Evolutionary conservation across 2,329 filamentous ascomycete species (phyloP).

Genomic region (Thielaviopsis populi): DNA sequence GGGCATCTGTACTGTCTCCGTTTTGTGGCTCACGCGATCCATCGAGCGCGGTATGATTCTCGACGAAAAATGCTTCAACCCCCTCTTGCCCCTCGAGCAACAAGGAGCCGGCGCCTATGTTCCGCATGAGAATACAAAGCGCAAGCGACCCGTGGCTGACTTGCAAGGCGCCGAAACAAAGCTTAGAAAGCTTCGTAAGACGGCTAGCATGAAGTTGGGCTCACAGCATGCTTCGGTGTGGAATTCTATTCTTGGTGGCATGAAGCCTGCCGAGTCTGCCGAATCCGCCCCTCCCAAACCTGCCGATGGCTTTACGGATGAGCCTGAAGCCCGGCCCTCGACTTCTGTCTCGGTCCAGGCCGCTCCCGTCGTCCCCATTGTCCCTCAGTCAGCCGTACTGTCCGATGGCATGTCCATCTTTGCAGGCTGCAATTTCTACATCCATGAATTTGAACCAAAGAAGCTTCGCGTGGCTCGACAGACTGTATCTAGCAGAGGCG

Average conservation of each 20-base stretch:
- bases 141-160: conserved; percentile 12
- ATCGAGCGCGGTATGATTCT: conserved; percentile 77
- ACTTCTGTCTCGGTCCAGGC: not conserved
- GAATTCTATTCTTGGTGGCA: conserved; percentile 61
- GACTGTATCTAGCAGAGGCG: conserved; percentile 10
- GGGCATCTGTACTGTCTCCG: conserved; percentile 62
- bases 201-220: conserved; percentile 68
- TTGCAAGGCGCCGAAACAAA: conserved; percentile 36
- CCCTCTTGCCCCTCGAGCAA: conserved; percentile 49
- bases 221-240: conserved; percentile 74
- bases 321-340: not conserved
- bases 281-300: not conserved
- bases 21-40: conserved; percentile 77
- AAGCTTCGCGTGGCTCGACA: conserved; percentile 8
- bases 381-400: not conserved
- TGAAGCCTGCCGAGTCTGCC: not conserved
- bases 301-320: conserved; percentile 10
- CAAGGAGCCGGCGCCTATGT: conserved; percentile 54
- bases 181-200: conserved; percentile 70
- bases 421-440: conserved; percentile 40
- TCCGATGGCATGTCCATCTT: conserved; percentile 33
- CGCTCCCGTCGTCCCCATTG: not conserved
- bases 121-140: conserved; percentile 1
- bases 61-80: conserved; percentile 75
- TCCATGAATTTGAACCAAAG: conserved; percentile 40